These are phyloP conservation scores for Sequoiadendron giganteum DNA, from an alignment of 75 land plant genomes.

Conservation along the genomic window DNA sequence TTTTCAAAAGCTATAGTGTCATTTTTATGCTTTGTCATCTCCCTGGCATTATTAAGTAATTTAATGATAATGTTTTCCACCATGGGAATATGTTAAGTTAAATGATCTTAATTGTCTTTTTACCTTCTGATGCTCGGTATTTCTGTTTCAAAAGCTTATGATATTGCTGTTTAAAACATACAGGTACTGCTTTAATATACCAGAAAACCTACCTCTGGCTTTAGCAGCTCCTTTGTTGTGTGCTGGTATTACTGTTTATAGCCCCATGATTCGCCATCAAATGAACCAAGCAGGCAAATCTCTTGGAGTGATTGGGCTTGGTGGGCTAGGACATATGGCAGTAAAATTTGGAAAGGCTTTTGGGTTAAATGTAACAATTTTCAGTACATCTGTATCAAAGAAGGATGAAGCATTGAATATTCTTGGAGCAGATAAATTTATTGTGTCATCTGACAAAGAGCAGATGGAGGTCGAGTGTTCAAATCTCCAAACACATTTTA, in stretches of 20 bases:
- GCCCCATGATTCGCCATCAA: conserved; percentile 78
- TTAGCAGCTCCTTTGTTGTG: conserved; percentile 76
- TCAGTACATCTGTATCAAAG: conserved; percentile 77
- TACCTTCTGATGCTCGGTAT: neutral
- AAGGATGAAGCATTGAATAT: conserved; percentile 61
- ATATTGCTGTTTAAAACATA: neutral
- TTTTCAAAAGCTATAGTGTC: neutral
- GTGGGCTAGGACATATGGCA: conserved; percentile 89
- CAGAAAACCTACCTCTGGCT: conserved; percentile 53
- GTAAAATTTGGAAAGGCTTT: conserved; percentile 84
- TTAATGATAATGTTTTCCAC: neutral
- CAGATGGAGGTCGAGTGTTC: conserved; percentile 57
- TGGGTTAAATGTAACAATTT: conserved; percentile 70
- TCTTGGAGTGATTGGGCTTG: conserved; percentile 79
- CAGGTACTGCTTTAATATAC: conserved; percentile 62
- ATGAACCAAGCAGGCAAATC: conserved; percentile 79
- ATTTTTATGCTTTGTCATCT: neutral
- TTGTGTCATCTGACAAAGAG: conserved; percentile 58
- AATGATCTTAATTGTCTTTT: neutral
- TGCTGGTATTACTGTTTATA: conserved; percentile 82
- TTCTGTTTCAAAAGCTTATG: neutral
- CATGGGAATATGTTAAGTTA: neutral
- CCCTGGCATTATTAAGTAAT: neutral
- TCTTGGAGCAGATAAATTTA: conserved; percentile 78
- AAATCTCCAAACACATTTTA: neutral